Percentiles rank a stretch among this genome's conserved stretches.
These are phyloP conservation scores for Tricholoma furcatifolium DNA, from an alignment of 768 basidiomycete species.

Conservation along the genomic window DNA sequence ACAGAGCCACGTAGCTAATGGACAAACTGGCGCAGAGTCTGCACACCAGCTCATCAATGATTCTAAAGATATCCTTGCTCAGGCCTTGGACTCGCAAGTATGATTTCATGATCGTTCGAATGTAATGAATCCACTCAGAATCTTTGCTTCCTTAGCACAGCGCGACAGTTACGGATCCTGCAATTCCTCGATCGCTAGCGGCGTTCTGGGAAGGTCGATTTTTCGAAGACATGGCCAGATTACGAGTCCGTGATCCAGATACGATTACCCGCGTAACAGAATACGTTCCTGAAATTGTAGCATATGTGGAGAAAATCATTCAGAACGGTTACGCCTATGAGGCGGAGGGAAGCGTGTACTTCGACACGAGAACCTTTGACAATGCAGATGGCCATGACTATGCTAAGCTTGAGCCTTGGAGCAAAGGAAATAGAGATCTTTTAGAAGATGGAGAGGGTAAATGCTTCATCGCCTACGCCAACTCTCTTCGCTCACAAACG, in stretches of 20 bases:
- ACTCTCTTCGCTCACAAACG: constrained; percentile 4
- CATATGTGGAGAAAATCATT: constrained; percentile 83
- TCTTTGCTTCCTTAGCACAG: constrained; percentile 50
- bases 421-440: constrained; percentile 87
- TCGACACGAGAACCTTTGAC: constrained; percentile 85
- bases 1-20: constrained; percentile 37
- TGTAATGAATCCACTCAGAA: constrained; percentile 1
- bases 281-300: constrained; percentile 92
- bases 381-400: constrained; percentile 76
- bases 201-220: constrained; percentile 89
- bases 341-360: constrained; percentile 82
- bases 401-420: constrained; percentile 95
- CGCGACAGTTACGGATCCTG: constrained; percentile 80
- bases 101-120: constrained; percentile 14
- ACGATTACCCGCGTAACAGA: constrained; percentile 94
- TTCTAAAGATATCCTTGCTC: constrained; percentile 74
- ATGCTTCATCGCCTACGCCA: constrained; percentile 8
- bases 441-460: constrained; percentile 91
- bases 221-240: constrained; percentile 89
- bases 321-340: constrained; percentile 80
- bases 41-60: constrained; percentile 66
- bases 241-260: constrained; percentile 85
- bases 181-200: constrained; percentile 78
- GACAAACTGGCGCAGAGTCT: constrained; percentile 37
- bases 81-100: constrained; percentile 75